Percentiles rank a stretch among this genome's conserved stretches.
Evolutionary conservation across 2,329 filamentous ascomycete genomes (phyloP).

Genomic region (Parasarocladium wereldwijsianum): DNA sequence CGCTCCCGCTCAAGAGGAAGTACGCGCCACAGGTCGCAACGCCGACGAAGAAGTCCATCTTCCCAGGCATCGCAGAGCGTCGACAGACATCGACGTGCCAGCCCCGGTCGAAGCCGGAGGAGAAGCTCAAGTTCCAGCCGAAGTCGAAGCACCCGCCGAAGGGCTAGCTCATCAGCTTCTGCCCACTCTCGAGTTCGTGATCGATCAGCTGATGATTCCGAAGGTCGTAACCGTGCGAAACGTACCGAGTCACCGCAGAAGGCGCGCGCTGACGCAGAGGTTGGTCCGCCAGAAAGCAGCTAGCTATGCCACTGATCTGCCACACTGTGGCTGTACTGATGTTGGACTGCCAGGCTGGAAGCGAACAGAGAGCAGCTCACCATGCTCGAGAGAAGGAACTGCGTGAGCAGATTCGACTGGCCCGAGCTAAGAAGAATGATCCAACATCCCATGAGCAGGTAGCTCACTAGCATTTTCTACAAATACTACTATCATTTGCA

Average conservation of each 20-base stretch:
- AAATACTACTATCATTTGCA: too few relatives aligned
- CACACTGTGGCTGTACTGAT: too few relatives aligned
- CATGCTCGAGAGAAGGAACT: background rate
- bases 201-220: slow-evolving; percentile 41
- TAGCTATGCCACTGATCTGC: too few relatives aligned
- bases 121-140: slow-evolving; percentile 6
- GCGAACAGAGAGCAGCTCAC: background rate
- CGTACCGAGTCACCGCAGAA: background rate
- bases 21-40: too few relatives aligned
- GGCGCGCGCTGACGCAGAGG: slow-evolving; percentile 1
- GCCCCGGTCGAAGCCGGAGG: slow-evolving; percentile 3
- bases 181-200: slow-evolving; percentile 32
- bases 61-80: slow-evolving; percentile 6
- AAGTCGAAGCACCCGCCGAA: slow-evolving; percentile 19
- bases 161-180: slow-evolving; percentile 36
- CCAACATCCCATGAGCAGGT: too few relatives aligned
- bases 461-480: too few relatives aligned
- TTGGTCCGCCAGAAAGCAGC: slow-evolving; percentile 2
- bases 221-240: slow-evolving; percentile 11
- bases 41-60: slow-evolving; percentile 6
- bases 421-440: too few relatives aligned
- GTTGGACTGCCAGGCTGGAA: background rate
- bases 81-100: slow-evolving; percentile 3
- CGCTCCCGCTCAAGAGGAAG: too few relatives aligned
- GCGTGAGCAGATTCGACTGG: too few relatives aligned